A percentile compares a stretch with the other conserved stretches of the same genome.
Evolutionary conservation across 805 yeast species (phyloP).

Genomic region (Saturnispora ahearnii): DNA sequence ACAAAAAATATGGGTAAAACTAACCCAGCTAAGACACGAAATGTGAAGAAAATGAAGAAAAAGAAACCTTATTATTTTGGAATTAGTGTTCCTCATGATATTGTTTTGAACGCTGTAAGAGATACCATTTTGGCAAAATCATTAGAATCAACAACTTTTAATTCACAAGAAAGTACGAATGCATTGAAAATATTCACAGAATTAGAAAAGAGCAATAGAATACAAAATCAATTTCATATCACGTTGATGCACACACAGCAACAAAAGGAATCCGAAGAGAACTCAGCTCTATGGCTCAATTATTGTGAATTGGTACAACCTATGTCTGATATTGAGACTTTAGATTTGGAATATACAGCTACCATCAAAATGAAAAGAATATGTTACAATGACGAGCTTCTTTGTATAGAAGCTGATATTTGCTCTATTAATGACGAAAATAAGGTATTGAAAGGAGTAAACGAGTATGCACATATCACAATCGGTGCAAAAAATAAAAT

Average conservation of each 20-base stretch:
- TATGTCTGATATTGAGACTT: not conserved
- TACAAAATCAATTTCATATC: conserved; percentile 55
- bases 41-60: not conserved
- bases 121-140: not conserved
- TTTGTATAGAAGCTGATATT: conserved; percentile 45
- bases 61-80: conserved; percentile 39
- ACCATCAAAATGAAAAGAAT: conserved; percentile 35
- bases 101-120: not conserved
- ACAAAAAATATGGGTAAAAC: conserved; percentile 27
- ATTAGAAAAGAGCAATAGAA: conserved; percentile 27
- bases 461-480: conserved; percentile 59
- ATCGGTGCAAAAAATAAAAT: conserved; percentile 47
- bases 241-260: conserved; percentile 46
- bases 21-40: not conserved
- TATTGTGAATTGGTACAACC: conserved; percentile 8
- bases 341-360: conserved; percentile 18
- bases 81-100: conserved; percentile 26
- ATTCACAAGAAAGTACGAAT: not conserved
- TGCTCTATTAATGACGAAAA: conserved; percentile 8
- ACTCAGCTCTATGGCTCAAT: conserved; percentile 15
- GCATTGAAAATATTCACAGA: conserved; percentile 2
- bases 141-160: not conserved
- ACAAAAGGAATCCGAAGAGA: conserved; percentile 11
- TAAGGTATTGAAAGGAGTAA: conserved; percentile 21
- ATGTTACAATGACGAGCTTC: conserved; percentile 41